A percentile compares a stretch with the other conserved stretches of the same genome.
Evolutionary conservation across 768 basidiomycete species (phyloP).

Genomic region (Russula brevipes): DNA sequence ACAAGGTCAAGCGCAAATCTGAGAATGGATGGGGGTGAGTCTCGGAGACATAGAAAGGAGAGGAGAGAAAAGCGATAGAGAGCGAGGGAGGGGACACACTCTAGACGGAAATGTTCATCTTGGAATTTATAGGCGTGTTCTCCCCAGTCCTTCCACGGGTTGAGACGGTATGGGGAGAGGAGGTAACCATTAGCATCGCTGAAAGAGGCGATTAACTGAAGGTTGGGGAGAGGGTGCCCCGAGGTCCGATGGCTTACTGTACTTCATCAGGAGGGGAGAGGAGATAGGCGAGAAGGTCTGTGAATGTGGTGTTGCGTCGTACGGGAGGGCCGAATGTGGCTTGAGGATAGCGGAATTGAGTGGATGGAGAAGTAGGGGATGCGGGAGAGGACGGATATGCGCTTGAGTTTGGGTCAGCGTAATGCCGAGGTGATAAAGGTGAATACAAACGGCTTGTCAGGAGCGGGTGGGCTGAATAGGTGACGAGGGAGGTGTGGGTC

Average conservation of each 20-base stretch:
- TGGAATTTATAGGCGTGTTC: constrained; percentile 67
- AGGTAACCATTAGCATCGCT: constrained; percentile 11
- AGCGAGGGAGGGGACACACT: constrained; percentile 56
- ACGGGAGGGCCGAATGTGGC: constrained; percentile 40
- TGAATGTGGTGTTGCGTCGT: constrained; percentile 55
- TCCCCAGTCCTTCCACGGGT: constrained; percentile 66
- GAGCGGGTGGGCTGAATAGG: constrained; percentile 10
- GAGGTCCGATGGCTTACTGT: constrained; percentile 30
- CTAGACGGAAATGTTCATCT: constrained; percentile 67
- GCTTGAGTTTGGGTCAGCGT: constrained; percentile 1
- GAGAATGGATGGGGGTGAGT: constrained; percentile 24
- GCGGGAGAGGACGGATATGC: constrained; percentile 28
- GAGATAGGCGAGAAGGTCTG: constrained; percentile 63
- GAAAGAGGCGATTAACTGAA: neutral
- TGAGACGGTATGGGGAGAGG: constrained; percentile 20
- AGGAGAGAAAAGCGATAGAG: neutral
- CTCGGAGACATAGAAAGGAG: constrained; percentile 12
- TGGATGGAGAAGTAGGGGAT: constrained; percentile 31
- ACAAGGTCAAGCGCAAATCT: constrained; percentile 92
- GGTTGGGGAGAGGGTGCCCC: neutral
- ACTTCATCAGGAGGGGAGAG: constrained; percentile 67
- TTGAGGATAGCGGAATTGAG: constrained; percentile 22
- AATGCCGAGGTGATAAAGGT: neutral
- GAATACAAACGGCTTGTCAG: constrained; percentile 21
- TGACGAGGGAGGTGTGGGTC: neutral